Percentiles rank a stretch among this genome's conserved stretches.
These are phyloP conservation scores for Podospora tetraspora DNA, from an alignment of 495 filamentous ascomycete species.

Conservation along the genomic window DNA sequence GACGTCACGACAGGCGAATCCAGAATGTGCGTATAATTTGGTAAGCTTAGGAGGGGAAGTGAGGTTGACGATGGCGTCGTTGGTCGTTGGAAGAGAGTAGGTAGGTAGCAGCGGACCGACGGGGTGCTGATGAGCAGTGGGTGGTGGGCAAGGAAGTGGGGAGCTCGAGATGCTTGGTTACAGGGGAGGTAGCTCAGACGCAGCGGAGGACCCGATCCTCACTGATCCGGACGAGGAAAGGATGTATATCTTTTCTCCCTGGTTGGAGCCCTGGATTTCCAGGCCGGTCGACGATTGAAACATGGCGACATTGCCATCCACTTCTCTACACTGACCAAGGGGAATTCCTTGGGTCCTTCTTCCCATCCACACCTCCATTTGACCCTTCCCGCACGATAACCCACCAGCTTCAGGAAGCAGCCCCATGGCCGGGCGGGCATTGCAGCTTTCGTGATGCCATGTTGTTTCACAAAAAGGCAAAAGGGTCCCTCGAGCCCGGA, in stretches of 20 bases:
- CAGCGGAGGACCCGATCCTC: background rate
- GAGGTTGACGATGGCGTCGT: background rate
- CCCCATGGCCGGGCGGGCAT: background rate
- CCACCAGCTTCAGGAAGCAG: background rate
- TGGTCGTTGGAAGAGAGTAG: background rate
- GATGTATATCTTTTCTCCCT: background rate
- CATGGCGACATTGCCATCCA: background rate
- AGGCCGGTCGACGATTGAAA: background rate
- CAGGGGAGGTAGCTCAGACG: background rate
- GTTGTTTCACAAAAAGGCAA: background rate
- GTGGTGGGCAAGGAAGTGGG: background rate
- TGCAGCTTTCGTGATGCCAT: background rate
- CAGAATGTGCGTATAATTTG: background rate
- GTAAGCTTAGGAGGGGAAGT: background rate
- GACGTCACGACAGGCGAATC: background rate
- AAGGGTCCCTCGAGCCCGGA: background rate
- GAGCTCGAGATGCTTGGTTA: background rate
- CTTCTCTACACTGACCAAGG: background rate
- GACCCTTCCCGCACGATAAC: background rate
- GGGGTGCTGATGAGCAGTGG: background rate
- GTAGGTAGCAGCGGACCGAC: background rate
- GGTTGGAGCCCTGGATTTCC: background rate
- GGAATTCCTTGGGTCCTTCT: background rate
- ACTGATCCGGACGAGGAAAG: background rate
- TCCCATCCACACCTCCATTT: background rate